Base-by-base conservation (phyloP, 225 moss, liverwort and hornwort species). In the Pseudisothecium myosuroides region DNA sequence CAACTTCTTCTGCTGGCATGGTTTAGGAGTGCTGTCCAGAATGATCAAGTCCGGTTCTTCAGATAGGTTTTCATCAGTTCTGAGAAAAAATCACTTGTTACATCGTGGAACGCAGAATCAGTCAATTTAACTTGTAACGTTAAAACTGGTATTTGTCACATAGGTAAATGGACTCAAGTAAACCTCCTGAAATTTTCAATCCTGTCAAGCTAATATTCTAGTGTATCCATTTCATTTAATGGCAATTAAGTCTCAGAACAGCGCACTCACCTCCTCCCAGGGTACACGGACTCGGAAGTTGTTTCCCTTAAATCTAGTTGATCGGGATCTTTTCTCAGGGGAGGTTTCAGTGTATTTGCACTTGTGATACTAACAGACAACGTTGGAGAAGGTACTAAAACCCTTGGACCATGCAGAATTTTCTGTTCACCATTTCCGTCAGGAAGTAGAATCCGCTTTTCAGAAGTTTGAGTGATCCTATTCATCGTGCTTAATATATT, bases 201-300 rank as follows among this genome's bases (percentile, higher is more conserved):
- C 50, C 60, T 34, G 65, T 76, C 50, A 79, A 90, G 83, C 76
- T 59, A 47, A 43, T 39, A 72, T 26, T 89, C 68, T 43, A 58
- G 58, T 37, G 6, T 36, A 75, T 80, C 62, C 83, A 75, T 89
- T 80, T 83, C 88, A 83, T 68, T 27, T 26, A 79, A 41, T 31
- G 27, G 60, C 75, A 83, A 52, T 83, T 34, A 49, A 62, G 21
- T 54, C 72, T 87, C 37, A 80, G 88, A 89, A 69, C 49, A 77
- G 66, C 83, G 83, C 59, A 80, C 88, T 86, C 67, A 93, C 93
- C 93, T 93, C 85, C 83, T 86, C 83, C 83, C 74, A 88, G 83
- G 34, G 68, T 55, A 83, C 26, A 62, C 24, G 29, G 82, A 69
- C 55, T 85, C 89, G 47, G 56, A 67, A 88, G 50, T 69, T 68